Conservation (phyloP, 2,329 filamentous ascomycete genomes). For the Sarocladium strictum region DNA sequence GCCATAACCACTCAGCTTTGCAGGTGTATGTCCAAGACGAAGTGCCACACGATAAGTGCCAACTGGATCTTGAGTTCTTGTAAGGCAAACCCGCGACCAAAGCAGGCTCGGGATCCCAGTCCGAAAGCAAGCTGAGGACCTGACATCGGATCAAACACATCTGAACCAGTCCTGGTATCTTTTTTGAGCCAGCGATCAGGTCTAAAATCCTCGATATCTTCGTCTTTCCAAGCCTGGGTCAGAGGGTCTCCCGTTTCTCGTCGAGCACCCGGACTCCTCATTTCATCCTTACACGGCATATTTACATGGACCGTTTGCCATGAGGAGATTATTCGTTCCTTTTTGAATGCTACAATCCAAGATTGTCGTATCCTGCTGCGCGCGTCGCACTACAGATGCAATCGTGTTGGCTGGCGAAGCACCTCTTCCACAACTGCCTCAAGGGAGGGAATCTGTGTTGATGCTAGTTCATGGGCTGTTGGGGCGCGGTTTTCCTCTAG, state of each 20-base stretch:
- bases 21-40: conserved; percentile 11
- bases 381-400: conserved; percentile 20
- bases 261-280: conserved; percentile 15
- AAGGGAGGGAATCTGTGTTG: conserved; percentile 25
- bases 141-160: conserved; percentile 17
- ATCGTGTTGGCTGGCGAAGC: conserved; percentile 23
- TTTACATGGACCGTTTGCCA: conserved; percentile 20
- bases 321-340: no score
- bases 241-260: conserved; percentile 27
- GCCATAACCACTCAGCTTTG: conserved; percentile 17
- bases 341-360: conserved; percentile 22
- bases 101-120: conserved; percentile 9
- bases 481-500: no score
- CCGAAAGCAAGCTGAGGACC: conserved; percentile 16
- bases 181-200: no score
- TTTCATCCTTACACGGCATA: conserved; percentile 14
- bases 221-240: no score
- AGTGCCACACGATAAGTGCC: conserved; percentile 11
- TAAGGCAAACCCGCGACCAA: conserved; percentile 9
- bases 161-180: conserved; percentile 9
- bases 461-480: conserved; percentile 19
- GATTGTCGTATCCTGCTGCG: conserved; percentile 24
- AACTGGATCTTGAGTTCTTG: conserved; percentile 11
- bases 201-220: no score
- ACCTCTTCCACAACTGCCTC: conserved; percentile 32